A percentile compares a stretch with the other conserved stretches of the same genome.
phyloP scores from a whole-genome alignment of 768 basidiomycete genomes.

The Phanerochaete carnosa region DNA sequence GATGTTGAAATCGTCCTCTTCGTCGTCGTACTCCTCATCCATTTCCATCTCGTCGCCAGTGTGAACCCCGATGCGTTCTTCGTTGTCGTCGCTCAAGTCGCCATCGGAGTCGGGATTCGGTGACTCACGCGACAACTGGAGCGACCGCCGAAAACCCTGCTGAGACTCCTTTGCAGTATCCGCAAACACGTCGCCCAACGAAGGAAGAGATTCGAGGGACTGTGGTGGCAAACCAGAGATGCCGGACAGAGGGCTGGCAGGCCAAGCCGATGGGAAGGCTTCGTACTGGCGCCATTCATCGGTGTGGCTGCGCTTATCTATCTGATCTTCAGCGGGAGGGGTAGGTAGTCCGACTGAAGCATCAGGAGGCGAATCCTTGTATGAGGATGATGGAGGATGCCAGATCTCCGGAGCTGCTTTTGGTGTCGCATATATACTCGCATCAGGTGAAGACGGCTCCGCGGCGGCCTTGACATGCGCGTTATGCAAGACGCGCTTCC shows the following conservation, averaged over 20 bases:
- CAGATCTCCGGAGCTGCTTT: constrained; percentile 44
- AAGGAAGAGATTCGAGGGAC: neutral
- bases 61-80: constrained; percentile 38
- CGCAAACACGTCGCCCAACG: constrained; percentile 8
- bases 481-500: constrained; percentile 3
- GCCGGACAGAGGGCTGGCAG: constrained; percentile 19
- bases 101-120: constrained; percentile 54
- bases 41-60: constrained; percentile 22
- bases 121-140: constrained; percentile 62
- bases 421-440: neutral
- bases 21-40: constrained; percentile 31
- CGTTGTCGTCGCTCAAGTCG: constrained; percentile 57
- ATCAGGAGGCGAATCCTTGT: constrained; percentile 17
- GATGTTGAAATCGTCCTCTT: constrained; percentile 63
- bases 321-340: constrained; percentile 9
- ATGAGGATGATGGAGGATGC: constrained; percentile 54
- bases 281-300: constrained; percentile 22
- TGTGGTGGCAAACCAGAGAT: neutral
- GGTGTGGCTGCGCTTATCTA: neutral
- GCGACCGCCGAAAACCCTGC: constrained; percentile 71
- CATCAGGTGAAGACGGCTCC: neutral
- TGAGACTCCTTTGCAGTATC: constrained; percentile 2
- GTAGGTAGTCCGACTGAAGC: neutral
- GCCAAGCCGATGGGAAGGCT: constrained; percentile 22
- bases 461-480: constrained; percentile 3